Evolutionary conservation across 2,329 filamentous ascomycete genomes (phyloP).

Genomic region (Penicillium sp.): DNA sequence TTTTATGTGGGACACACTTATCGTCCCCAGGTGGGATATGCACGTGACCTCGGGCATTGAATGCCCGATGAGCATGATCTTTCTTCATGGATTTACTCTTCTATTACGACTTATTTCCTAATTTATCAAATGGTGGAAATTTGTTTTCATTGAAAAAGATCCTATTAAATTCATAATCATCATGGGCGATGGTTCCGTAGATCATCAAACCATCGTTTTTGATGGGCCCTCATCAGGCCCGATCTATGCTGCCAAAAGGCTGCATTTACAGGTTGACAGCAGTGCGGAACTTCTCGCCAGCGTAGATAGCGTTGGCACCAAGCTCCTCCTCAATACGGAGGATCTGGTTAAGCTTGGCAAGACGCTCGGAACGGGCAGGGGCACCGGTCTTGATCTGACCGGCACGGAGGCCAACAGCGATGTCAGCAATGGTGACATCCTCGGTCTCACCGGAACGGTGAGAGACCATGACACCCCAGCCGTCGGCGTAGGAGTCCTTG

Average conservation of each 20-base stretch:
- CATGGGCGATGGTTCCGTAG: conserved; percentile 14
- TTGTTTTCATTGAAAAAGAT: conserved; percentile 22
- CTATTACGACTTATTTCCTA: background rate
- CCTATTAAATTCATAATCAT: conserved; percentile 31
- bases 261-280: conserved; percentile 76
- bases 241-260: conserved; percentile 8
- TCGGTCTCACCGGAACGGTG: conserved; percentile 99
- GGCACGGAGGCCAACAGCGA: conserved; percentile 91
- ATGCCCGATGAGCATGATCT: conserved; percentile 23
- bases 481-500: conserved; percentile 94
- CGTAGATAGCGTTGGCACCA: conserved; percentile 84
- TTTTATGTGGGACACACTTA: conserved; percentile 32
- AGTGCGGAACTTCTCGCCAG: conserved; percentile 87
- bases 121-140: conserved; percentile 4
- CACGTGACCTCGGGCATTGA: conserved; percentile 22
- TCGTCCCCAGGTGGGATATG: conserved; percentile 18
- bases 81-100: background rate
- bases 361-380: conserved; percentile 91
- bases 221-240: conserved; percentile 6
- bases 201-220: conserved; percentile 19
- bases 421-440: conserved; percentile 98
- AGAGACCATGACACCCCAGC: conserved; percentile 99
- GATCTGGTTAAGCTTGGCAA: conserved; percentile 99
- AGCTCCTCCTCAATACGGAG: conserved; percentile 99
- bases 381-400: conserved; percentile 99